These are phyloP conservation scores for Beta corolliflora DNA, from an alignment of 179 eudicot species.

Conservation along the genomic window DNA sequence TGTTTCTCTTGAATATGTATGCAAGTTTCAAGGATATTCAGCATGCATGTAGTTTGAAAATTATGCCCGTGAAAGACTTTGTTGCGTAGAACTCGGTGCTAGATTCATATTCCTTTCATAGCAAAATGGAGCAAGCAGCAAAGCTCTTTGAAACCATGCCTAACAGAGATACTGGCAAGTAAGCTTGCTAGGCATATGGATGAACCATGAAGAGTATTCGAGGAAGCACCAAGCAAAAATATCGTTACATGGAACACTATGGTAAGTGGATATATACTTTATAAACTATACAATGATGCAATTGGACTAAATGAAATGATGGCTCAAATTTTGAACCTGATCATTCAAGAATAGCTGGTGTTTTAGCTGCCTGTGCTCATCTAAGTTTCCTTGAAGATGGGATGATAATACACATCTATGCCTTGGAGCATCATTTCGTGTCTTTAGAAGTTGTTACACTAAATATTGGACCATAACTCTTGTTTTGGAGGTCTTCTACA, in stretches of 20 bases:
- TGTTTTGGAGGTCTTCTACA: slow-evolving; percentile 24
- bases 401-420: slow-evolving; percentile 22
- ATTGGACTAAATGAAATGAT: slow-evolving; percentile 27
- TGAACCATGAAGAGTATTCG: slow-evolving; percentile 22
- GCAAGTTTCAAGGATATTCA: slow-evolving; percentile 22
- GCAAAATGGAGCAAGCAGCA: slow-evolving; percentile 22
- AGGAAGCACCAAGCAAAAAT: not conserved
- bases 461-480: slow-evolving; percentile 28
- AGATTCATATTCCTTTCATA: slow-evolving; percentile 21
- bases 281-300: slow-evolving; percentile 19
- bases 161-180: slow-evolving; percentile 21
- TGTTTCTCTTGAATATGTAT: slow-evolving; percentile 25
- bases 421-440: slow-evolving; percentile 19
- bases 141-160: slow-evolving; percentile 8
- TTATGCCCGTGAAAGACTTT: slow-evolving; percentile 14
- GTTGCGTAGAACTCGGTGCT: slow-evolving; percentile 31
- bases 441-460: slow-evolving; percentile 28
- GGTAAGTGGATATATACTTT: slow-evolving; percentile 16
- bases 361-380: slow-evolving; percentile 31
- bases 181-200: slow-evolving; percentile 10
- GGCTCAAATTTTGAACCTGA: slow-evolving; percentile 23
- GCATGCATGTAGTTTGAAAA: slow-evolving; percentile 8
- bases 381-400: slow-evolving; percentile 27
- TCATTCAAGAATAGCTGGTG: slow-evolving; percentile 25
- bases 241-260: slow-evolving; percentile 38